Percentiles rank a stretch among this genome's conserved stretches.
phyloP scores from a whole-genome alignment of 495 filamentous ascomycete species.

The Hyaloscypha bicolor region DNA sequence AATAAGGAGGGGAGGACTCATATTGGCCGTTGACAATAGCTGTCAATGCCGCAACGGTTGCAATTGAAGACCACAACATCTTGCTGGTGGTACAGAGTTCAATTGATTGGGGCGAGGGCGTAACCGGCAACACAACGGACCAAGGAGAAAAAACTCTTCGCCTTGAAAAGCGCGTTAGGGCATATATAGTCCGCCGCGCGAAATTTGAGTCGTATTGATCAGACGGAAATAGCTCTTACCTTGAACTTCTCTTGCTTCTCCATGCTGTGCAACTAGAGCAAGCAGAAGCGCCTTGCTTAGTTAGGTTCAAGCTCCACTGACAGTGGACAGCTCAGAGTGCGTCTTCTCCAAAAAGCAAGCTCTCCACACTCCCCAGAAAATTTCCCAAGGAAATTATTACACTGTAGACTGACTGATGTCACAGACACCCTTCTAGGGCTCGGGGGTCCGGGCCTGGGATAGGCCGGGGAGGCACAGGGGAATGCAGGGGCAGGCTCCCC shows the following conservation, averaged over 20 bases:
- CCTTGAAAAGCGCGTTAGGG: background rate
- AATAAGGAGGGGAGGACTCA: conserved; percentile 59
- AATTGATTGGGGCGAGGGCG: background rate
- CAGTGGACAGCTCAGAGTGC: background rate
- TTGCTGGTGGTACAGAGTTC: background rate
- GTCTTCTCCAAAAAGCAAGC: background rate
- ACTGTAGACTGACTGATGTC: background rate
- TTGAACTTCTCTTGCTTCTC: background rate
- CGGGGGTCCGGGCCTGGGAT: background rate
- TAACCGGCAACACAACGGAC: background rate
- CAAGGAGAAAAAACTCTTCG: background rate
- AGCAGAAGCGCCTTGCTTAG: background rate
- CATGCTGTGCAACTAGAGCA: background rate
- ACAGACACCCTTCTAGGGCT: background rate
- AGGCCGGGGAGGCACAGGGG: background rate
- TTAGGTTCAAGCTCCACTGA: background rate
- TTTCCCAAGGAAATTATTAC: conserved; percentile 5
- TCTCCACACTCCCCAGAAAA: background rate
- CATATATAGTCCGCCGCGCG: background rate
- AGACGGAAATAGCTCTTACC: background rate
- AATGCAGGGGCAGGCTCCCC: conserved; percentile 4
- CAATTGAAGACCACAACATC: conserved; percentile 18
- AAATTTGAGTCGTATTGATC: background rate
- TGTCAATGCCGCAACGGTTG: conserved; percentile 20
- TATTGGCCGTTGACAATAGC: conserved; percentile 21